Evolutionary conservation across 495 filamentous ascomycete species (phyloP).

Genomic region (Elasticomyces elasticus): DNA sequence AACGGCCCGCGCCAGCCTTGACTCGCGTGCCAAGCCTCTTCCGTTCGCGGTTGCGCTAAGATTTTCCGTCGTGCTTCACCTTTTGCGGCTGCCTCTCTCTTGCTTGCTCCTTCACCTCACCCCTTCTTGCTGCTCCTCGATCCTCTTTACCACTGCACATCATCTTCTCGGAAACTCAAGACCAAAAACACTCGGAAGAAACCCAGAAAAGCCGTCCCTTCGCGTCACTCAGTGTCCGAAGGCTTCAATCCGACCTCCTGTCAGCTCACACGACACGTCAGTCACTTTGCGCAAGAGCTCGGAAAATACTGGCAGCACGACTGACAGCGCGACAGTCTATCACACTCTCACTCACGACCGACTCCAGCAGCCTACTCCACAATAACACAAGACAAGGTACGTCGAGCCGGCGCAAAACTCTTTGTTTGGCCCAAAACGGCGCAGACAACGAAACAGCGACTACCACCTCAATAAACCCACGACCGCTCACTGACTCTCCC

Average conservation of each 20-base stretch:
- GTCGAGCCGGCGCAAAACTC: neutral
- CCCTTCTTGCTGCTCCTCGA: neutral
- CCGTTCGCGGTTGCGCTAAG: neutral
- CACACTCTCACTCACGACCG: neutral
- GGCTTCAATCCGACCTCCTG: constrained; percentile 2
- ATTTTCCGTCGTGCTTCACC: neutral
- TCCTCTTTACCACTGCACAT: neutral
- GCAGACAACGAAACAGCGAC: neutral
- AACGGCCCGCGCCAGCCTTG: neutral
- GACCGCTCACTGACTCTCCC: neutral
- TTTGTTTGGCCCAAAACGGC: neutral
- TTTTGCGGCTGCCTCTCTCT: neutral
- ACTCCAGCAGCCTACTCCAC: too few relatives aligned
- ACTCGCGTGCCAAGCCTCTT: neutral
- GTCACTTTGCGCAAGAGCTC: neutral
- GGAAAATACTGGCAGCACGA: neutral
- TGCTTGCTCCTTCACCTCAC: neutral
- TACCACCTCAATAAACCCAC: neutral
- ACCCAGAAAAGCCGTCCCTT: constrained; percentile 10
- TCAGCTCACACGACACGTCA: constrained; percentile 6
- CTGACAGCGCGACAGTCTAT: neutral
- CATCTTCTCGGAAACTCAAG: neutral
- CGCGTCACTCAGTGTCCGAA: neutral
- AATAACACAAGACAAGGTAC: constrained; percentile 1
- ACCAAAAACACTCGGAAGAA: constrained; percentile 12